Evolutionary conservation across 2,329 filamentous ascomycete species (phyloP).

Genomic region (Westerdykella ornata): DNA sequence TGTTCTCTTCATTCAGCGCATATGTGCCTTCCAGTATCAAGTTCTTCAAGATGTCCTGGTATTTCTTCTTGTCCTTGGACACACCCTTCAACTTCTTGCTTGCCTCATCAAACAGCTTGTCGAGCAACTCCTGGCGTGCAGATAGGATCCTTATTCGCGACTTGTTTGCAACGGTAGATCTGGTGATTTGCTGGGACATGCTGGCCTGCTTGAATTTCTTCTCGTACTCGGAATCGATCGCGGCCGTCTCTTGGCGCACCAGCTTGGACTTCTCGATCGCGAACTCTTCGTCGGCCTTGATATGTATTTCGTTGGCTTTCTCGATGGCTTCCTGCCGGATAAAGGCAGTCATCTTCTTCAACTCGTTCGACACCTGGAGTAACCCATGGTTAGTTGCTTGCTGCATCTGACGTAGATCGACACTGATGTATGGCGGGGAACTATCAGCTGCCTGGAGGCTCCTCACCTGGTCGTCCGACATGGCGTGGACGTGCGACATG

Average conservation of each 20-base stretch:
- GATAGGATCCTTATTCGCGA: constrained; percentile 81
- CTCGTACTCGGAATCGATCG: constrained; percentile 89
- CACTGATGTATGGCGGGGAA: constrained; percentile 11
- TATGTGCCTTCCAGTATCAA: constrained; percentile 87
- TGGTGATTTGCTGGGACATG: constrained; percentile 98
- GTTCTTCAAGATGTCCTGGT: constrained; percentile 68
- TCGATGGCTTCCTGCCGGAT: constrained; percentile 98
- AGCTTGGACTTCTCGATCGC: constrained; percentile 99
- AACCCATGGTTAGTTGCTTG: constrained; percentile 2
- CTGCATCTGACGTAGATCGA: neutral
- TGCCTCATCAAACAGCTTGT: constrained; percentile 79
- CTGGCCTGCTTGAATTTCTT: constrained; percentile 99
- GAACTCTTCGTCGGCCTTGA: constrained; percentile 99
- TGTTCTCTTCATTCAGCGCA: constrained; percentile 72
- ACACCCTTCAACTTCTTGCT: constrained; percentile 62
- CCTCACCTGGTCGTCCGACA: constrained; percentile 92
- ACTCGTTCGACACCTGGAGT: constrained; percentile 83
- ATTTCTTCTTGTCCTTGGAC: constrained; percentile 64
- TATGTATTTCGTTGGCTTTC: constrained; percentile 93
- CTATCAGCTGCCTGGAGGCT: constrained; percentile 18
- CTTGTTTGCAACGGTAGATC: constrained; percentile 94
- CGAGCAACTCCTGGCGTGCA: constrained; percentile 83
- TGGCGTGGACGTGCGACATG: constrained; percentile 89
- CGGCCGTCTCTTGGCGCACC: constrained; percentile 85
- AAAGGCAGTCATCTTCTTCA: constrained; percentile 99